phyloP scores from a whole-genome alignment of 2,329 filamentous ascomycete species.

The Fusarium begoniae region DNA sequence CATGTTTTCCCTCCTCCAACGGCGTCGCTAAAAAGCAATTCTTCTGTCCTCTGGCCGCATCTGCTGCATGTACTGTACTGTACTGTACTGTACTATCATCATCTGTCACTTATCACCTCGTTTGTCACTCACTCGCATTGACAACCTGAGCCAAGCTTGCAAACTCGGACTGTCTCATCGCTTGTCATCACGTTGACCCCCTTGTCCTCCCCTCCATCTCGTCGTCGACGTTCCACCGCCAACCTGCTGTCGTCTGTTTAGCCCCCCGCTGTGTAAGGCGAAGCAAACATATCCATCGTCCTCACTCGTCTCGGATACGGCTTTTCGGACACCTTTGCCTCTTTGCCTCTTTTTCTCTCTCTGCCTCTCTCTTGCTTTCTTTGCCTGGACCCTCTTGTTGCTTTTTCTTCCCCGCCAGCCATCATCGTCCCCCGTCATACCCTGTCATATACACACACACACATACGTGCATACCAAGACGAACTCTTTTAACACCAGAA shows the following conservation, averaged over 20 bases:
- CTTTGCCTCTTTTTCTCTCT: background rate
- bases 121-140: conserved; percentile 1
- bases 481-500: conserved; percentile 18
- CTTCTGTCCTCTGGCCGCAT: background rate
- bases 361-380: background rate
- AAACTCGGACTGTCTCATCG: conserved; percentile 36
- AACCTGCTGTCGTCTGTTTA: conserved; percentile 41
- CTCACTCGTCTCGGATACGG: conserved; percentile 28
- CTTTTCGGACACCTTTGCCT: conserved; percentile 10
- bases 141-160: conserved; percentile 3
- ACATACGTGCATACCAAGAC: background rate
- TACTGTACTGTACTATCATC: background rate
- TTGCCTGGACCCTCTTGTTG: conserved; percentile 7
- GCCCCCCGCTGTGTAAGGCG: conserved; percentile 40
- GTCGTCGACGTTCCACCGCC: conserved; percentile 37
- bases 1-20: conserved; percentile 3
- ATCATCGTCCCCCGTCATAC: conserved; percentile 2
- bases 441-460: background rate
- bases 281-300: conserved; percentile 42
- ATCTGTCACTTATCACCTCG: conserved; percentile 4
- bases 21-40: conserved; percentile 27
- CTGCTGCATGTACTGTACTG: background rate
- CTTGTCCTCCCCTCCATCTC: conserved; percentile 41
- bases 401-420: conserved; percentile 4
- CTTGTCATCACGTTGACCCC: conserved; percentile 34